These are phyloP conservation scores for Petunia hybrid DNA, from an alignment of 305 asterid genomes.

Conservation along the genomic window DNA sequence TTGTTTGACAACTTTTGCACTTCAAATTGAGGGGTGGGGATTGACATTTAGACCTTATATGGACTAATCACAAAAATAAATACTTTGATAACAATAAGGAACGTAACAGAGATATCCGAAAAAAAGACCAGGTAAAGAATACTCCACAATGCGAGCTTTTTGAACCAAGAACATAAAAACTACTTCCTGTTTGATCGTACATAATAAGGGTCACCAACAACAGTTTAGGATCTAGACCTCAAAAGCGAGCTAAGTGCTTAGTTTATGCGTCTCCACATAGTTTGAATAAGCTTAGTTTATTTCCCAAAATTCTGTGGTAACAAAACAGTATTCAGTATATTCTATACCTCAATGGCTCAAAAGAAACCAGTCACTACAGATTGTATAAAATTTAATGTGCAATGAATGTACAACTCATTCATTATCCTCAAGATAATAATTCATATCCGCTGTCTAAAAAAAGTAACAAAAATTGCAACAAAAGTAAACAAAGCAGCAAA, in stretches of 20 bases:
- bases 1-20: too few species aligned
- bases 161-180: constrained; percentile 9
- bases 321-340: too few species aligned
- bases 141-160: not conserved
- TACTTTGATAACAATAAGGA: constrained; percentile 9
- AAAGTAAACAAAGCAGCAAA: not conserved
- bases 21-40: not conserved
- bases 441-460: not conserved
- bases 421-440: too few species aligned
- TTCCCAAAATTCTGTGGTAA: not conserved
- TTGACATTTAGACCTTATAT: not conserved
- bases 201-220: not conserved
- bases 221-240: not conserved
- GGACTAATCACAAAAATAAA: not conserved
- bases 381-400: too few species aligned
- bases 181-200: not conserved
- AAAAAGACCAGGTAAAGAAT: constrained; percentile 12
- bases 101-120: not conserved
- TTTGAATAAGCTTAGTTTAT: not conserved
- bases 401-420: too few species aligned
- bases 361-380: too few species aligned
- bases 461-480: not conserved
- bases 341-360: too few species aligned
- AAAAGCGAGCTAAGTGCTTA: not conserved
- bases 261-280: not conserved